Evolutionary conservation across 345 rosid genomes (phyloP).

Genomic region (Gossypioides kirkii): DNA sequence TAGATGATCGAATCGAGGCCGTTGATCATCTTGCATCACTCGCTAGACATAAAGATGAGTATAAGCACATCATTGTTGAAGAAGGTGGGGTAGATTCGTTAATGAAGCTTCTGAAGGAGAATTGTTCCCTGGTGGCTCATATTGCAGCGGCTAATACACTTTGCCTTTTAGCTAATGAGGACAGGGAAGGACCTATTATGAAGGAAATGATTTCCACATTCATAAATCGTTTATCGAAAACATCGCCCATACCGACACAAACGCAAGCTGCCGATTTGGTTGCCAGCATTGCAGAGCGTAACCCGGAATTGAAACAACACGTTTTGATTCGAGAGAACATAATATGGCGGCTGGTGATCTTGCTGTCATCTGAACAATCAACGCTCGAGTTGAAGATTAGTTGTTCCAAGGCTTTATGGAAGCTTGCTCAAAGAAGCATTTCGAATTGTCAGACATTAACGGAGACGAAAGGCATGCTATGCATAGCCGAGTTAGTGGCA

Average conservation of each 20-base stretch:
- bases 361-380: conserved; percentile 46
- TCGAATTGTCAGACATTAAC: conserved; percentile 59
- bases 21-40: conserved; percentile 57
- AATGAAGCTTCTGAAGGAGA: conserved; percentile 54
- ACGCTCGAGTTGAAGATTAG: conserved; percentile 36
- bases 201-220: conserved; percentile 13
- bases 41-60: conserved; percentile 55
- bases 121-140: conserved; percentile 46
- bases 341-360: conserved; percentile 57
- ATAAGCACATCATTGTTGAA: conserved; percentile 62
- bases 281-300: conserved; percentile 50
- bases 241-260: conserved; percentile 57
- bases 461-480: conserved; percentile 79
- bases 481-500: conserved; percentile 69
- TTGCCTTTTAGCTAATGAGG: conserved; percentile 37
- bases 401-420: conserved; percentile 70
- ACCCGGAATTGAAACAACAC: not conserved
- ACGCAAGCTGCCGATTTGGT: conserved; percentile 51
- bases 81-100: conserved; percentile 67
- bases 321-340: conserved; percentile 59
- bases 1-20: conserved; percentile 55
- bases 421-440: conserved; percentile 60
- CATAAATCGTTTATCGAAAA: conserved; percentile 44
- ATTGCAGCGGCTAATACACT: conserved; percentile 48
- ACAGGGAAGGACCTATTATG: not conserved